Evolutionary conservation across 306 rosid genomes (phyloP), one percentile per base, ranked within the genome.

Genomic region (Arachis hypogaea): DNA sequence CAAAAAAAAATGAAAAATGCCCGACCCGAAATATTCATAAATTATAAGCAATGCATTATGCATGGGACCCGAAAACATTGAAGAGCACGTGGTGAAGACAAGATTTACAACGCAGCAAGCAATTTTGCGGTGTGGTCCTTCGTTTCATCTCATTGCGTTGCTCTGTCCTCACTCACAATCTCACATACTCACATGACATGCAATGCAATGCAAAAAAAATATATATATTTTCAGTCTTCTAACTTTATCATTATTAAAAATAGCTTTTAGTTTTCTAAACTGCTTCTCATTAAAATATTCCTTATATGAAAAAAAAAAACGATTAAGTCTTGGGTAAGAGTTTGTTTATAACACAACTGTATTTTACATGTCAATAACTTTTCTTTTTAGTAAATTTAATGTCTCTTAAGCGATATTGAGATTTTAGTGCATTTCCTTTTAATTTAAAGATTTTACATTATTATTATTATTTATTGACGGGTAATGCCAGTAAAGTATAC

Each of bases 21-120:
- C 11, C 46, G 40, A 43, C 12, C 6, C 22, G 30, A 63, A 65
- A 77, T 4, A 6, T 1, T 65, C 28, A 22, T 22, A 22, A 22
- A 22, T 22, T 41, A n/a, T 40, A 30, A 42, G 71, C 9, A 68
- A 79, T 79, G 28, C 28, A 22, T 22, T 22, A 22, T 22, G 28
- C 28, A 22, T 22, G 66, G 75, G 75, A 79, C 70, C 70, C n/a
- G 33, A 67, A 65, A 16, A 22, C 69, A 73, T 50, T 66, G 51
- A 79, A 79, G 38, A 51, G 54, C 68, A 72, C 38, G 57, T 66
- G 74, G 64, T 12, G 59, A 28, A 55, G 45, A 11, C 7, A 11
- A 46, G 11, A 8, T 11, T 7, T 11, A 76, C 73, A 40, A 59
- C 8, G 59, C 61, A 76, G 40, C 16, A 14, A 63, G 12, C 33